phyloP scores from a whole-genome alignment of 352 stramenopile genomes.

The Pythium pyrilobum region DNA sequence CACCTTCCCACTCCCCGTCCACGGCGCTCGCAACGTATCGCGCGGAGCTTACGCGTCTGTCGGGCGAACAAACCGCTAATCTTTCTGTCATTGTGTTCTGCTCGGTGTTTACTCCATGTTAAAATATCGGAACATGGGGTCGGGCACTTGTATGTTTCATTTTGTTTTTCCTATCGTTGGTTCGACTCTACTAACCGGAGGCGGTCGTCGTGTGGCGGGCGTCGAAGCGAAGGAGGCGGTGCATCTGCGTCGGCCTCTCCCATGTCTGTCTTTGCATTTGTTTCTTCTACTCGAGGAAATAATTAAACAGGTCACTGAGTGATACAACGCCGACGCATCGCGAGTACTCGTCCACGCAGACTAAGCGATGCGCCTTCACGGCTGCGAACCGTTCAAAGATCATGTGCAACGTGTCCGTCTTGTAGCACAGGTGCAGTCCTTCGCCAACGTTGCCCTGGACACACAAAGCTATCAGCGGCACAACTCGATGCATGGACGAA shows the following conservation, averaged over 20 bases:
- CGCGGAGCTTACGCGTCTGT: no score
- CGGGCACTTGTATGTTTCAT: no score
- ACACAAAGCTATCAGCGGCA: background rate
- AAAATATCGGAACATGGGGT: no score
- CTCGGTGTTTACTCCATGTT: no score
- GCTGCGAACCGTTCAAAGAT: conserved; percentile 86
- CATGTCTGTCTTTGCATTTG: conserved; percentile 7
- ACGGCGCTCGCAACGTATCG: no score
- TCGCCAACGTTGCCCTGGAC: conserved; percentile 70
- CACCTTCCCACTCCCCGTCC: background rate
- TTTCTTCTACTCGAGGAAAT: conserved; percentile 77
- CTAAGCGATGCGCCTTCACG: conserved; percentile 80
- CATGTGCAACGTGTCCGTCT: conserved; percentile 87
- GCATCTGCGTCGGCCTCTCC: no score
- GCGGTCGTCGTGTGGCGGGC: no score
- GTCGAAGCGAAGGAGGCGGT: no score
- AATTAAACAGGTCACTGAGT: conserved; percentile 89
- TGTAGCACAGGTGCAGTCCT: conserved; percentile 82
- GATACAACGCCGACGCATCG: conserved; percentile 81
- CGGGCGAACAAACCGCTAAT: no score
- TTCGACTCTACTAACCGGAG: no score
- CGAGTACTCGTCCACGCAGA: conserved; percentile 82
- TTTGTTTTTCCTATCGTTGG: background rate
- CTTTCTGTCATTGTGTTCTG: no score
- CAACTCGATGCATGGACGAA: background rate